A percentile compares a stretch with the other conserved stretches of the same genome.
phyloP scores from a whole-genome alignment of 2,329 filamentous ascomycete genomes.

The Colletotrichum euphorbiae region DNA sequence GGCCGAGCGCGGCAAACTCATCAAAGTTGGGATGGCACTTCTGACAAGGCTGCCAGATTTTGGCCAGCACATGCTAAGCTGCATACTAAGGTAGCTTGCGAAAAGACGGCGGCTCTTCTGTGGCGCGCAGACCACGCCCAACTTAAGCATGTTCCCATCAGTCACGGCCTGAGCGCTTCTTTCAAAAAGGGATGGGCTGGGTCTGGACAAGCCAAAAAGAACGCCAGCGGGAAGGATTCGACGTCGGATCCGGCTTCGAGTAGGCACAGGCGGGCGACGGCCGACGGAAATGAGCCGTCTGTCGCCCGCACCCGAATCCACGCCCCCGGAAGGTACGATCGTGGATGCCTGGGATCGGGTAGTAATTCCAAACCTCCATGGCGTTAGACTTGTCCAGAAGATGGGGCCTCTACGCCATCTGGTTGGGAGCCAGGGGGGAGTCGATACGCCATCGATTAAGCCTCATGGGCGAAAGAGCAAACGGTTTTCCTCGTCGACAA shows the following conservation, averaged over 20 bases:
- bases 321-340: conserved; percentile 7
- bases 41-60: conserved; percentile 33
- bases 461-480: not conserved
- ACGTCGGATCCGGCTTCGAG: conserved; percentile 17
- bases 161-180: not conserved
- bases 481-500: conserved; percentile 8
- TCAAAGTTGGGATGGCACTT: conserved; percentile 34
- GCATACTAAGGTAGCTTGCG: conserved; percentile 17
- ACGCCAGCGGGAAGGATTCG: conserved; percentile 16
- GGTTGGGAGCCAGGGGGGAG: conserved; percentile 9
- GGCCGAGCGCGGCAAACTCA: conserved; percentile 17
- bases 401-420: conserved; percentile 2
- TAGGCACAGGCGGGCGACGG: not conserved
- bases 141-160: not conserved
- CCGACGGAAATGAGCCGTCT: conserved; percentile 11
- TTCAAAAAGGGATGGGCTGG: not conserved
- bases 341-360: conserved; percentile 17
- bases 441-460: not conserved
- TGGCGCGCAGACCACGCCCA: not conserved
- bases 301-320: conserved; percentile 1
- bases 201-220: not conserved
- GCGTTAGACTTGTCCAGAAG: conserved; percentile 18
- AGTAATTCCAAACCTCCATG: conserved; percentile 14
- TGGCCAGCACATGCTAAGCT: conserved; percentile 10
- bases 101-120: conserved; percentile 3